Conservation (phyloP, 1,284 basidiomycete genomes). For the Spongispora temasekensis region DNA sequence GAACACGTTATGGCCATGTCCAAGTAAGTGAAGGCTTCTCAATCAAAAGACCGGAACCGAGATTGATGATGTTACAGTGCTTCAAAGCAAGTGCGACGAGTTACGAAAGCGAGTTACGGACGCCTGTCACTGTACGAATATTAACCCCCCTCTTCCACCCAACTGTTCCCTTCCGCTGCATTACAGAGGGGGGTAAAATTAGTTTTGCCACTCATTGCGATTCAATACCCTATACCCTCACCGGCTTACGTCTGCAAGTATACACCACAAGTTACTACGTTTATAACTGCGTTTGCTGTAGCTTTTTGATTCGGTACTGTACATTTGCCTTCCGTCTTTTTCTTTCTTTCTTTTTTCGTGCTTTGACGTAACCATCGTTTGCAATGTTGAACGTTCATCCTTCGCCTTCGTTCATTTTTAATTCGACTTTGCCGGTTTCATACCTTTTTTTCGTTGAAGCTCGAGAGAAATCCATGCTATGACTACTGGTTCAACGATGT, state of each 20-base stretch:
- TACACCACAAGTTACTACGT: conserved; percentile 32
- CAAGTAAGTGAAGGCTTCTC: conserved; percentile 43
- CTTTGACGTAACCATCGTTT: conserved; percentile 1
- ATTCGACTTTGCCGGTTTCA: background rate
- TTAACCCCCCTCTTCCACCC: conserved; percentile 42
- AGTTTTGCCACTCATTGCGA: conserved; percentile 1
- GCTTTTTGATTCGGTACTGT: conserved; percentile 32
- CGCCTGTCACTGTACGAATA: conserved; percentile 45
- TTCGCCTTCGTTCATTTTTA: conserved; percentile 13
- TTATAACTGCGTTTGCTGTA: conserved; percentile 27
- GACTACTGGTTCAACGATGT: conserved; percentile 10
- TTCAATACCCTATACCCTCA: conserved; percentile 28
- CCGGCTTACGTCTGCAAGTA: conserved; percentile 29
- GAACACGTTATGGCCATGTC: conserved; percentile 70
- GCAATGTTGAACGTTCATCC: conserved; percentile 11
- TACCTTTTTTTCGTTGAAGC: background rate
- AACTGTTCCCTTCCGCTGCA: conserved; percentile 40
- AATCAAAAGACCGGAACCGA: conserved; percentile 7
- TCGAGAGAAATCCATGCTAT: conserved; percentile 3
- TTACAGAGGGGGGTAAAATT: conserved; percentile 27
- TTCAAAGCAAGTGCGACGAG: conserved; percentile 46
- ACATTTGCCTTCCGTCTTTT: conserved; percentile 15
- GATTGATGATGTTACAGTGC: conserved; percentile 33
- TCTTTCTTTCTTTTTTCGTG: conserved; percentile 8
- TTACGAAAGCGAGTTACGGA: conserved; percentile 48